Conservation (phyloP, 306 rosid genomes). For the Amphicarpaea edgeworthii region DNA sequence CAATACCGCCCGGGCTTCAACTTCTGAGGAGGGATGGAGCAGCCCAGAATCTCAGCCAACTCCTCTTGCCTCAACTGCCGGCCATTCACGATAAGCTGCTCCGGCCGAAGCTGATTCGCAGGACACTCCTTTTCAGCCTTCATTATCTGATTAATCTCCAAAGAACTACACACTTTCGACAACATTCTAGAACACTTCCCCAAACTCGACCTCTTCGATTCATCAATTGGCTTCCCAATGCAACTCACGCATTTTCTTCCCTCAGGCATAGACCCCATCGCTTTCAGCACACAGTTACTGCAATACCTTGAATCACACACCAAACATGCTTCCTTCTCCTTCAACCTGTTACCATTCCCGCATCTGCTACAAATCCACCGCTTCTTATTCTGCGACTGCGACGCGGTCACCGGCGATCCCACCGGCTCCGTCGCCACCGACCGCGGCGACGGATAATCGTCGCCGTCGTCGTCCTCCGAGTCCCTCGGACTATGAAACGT, state of each 20-base stretch:
- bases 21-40: slow-evolving; percentile 76
- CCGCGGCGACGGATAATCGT: slow-evolving; percentile 55
- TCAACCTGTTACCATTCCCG: slow-evolving; percentile 73
- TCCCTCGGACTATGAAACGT: slow-evolving; percentile 71
- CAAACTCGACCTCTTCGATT: slow-evolving; percentile 65
- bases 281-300: slow-evolving; percentile 76
- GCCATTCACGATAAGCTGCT: slow-evolving; percentile 84
- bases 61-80: slow-evolving; percentile 78
- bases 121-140: slow-evolving; percentile 86
- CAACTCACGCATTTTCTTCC: slow-evolving; percentile 89
- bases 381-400: slow-evolving; percentile 41
- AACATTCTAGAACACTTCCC: slow-evolving; percentile 82
- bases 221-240: slow-evolving; percentile 80
- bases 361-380: slow-evolving; percentile 75
- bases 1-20: slow-evolving; percentile 90
- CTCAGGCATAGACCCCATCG: slow-evolving; percentile 98
- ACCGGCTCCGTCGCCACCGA: slow-evolving; percentile 69
- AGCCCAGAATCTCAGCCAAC: slow-evolving; percentile 81
- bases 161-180: slow-evolving; percentile 77
- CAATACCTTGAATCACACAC: slow-evolving; percentile 86
- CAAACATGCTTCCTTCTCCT: slow-evolving; percentile 81
- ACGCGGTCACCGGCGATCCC: slow-evolving; percentile 52
- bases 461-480: slow-evolving; percentile 70
- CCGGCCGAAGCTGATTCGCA: slow-evolving; percentile 83
- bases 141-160: slow-evolving; percentile 91